A percentile compares a stretch with the other conserved stretches of the same genome.
Conservation (phyloP, 2,329 filamentous ascomycete genomes). For the Fusarium bulbicola region DNA sequence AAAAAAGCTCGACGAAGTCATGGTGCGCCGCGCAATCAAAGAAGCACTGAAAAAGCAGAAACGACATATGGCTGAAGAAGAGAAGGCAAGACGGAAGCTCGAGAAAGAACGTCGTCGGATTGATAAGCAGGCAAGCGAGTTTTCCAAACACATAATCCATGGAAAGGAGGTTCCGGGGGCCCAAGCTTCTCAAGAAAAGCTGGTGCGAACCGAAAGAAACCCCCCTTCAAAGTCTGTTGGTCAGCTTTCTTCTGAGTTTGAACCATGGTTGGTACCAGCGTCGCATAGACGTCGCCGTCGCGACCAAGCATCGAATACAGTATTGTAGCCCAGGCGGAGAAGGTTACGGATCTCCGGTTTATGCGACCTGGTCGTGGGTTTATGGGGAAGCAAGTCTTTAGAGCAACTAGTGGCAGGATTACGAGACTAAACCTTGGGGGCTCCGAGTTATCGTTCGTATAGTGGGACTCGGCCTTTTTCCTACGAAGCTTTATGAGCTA, state of each 20-base stretch:
- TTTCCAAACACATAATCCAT: no score
- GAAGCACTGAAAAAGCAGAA: not conserved
- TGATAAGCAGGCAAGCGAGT: fast-evolving
- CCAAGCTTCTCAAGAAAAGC: not conserved
- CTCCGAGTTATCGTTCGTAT: not conserved
- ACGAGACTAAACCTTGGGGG: not conserved
- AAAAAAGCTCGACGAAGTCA: not conserved
- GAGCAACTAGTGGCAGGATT: not conserved
- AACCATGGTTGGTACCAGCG: not conserved
- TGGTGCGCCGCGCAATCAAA: not conserved
- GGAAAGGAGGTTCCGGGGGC: not conserved
- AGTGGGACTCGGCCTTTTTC: not conserved
- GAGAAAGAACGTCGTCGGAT: not conserved
- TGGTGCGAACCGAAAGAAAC: not conserved
- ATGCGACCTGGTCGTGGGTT: not conserved
- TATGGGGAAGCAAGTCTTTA: not conserved
- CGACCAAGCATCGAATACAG: no score
- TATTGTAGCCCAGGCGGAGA: fast-evolving
- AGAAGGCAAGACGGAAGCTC: not conserved
- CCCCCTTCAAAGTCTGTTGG: not conserved
- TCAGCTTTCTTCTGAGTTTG: not conserved
- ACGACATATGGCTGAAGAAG: fast-evolving
- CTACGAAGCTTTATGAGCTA: not conserved
- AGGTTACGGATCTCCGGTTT: no score
- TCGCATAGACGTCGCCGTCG: not conserved